Percentiles rank a stretch among this genome's conserved stretches.
These are phyloP conservation scores for Albophoma yamanashiensis DNA, from an alignment of 2,329 filamentous ascomycete species.

Conservation along the genomic window DNA sequence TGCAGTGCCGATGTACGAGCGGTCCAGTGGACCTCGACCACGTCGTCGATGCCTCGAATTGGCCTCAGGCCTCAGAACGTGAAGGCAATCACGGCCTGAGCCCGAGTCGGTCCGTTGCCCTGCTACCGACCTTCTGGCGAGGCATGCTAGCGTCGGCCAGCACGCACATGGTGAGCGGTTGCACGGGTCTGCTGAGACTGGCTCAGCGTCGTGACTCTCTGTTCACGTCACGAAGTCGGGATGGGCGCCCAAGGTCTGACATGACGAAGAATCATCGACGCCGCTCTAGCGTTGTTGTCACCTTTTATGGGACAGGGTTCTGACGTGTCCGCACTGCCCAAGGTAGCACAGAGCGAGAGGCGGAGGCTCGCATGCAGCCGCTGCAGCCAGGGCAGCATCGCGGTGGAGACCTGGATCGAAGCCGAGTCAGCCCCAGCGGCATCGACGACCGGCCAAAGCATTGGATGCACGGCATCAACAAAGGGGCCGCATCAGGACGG, in stretches of 20 bases:
- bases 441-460: not conserved
- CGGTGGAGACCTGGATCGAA: not conserved
- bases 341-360: not conserved
- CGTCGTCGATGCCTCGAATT: not conserved
- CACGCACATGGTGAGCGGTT: not conserved
- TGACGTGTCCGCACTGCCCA: not conserved
- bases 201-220: not conserved
- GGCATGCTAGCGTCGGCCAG: not conserved
- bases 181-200: not conserved
- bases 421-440: not conserved
- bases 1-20: not conserved
- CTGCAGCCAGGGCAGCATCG: not conserved
- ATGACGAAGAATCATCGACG: not conserved
- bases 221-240: not conserved
- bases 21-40: not conserved
- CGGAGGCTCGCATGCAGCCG: not conserved
- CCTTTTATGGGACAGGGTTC: not conserved
- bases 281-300: not conserved
- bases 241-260: not conserved
- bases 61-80: not conserved
- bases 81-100: not conserved
- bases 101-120: not conserved
- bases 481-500: not conserved
- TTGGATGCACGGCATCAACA: not conserved
- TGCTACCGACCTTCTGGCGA: not conserved